Conservation (phyloP, 768 basidiomycete genomes). For the Russula ochroleuca region DNA sequence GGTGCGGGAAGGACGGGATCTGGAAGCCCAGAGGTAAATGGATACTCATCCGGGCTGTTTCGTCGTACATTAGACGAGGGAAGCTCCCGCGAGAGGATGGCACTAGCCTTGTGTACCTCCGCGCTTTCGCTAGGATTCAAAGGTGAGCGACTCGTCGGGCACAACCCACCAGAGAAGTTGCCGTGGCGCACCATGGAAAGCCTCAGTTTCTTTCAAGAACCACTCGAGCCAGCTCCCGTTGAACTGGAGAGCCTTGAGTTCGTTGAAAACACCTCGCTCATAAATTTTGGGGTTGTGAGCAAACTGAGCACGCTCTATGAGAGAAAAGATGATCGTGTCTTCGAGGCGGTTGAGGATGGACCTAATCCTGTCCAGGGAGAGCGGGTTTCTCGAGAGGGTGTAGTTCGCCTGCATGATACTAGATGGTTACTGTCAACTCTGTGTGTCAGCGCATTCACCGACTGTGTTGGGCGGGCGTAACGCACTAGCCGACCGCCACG, state of each 20-base stretch:
- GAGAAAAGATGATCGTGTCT: conserved; percentile 96
- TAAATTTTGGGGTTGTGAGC: conserved; percentile 92
- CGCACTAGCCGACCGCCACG: no score
- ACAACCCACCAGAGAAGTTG: background rate
- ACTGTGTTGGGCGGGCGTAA: background rate
- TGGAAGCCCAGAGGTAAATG: conserved; percentile 83
- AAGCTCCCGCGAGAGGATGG: background rate
- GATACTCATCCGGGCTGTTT: conserved; percentile 92
- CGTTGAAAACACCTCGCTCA: conserved; percentile 68
- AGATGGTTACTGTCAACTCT: background rate
- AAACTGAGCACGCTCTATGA: conserved; percentile 97
- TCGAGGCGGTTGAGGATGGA: conserved; percentile 85
- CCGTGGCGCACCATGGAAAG: conserved; percentile 76
- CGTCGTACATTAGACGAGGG: background rate
- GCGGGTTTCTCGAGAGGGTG: conserved; percentile 63
- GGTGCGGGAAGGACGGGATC: conserved; percentile 72
- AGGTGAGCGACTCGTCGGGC: background rate
- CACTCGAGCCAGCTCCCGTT: conserved; percentile 92
- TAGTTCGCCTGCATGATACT: conserved; percentile 50
- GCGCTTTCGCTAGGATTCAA: conserved; percentile 80
- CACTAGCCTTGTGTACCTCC: conserved; percentile 84
- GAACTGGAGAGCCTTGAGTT: conserved; percentile 70
- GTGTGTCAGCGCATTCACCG: background rate
- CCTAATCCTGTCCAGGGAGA: conserved; percentile 85
- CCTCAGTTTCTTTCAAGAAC: conserved; percentile 94